Evolutionary conservation across 805 yeast genomes (phyloP), one percentile per base, ranked within the genome.

Genomic region (Ogataea kodamae): DNA sequence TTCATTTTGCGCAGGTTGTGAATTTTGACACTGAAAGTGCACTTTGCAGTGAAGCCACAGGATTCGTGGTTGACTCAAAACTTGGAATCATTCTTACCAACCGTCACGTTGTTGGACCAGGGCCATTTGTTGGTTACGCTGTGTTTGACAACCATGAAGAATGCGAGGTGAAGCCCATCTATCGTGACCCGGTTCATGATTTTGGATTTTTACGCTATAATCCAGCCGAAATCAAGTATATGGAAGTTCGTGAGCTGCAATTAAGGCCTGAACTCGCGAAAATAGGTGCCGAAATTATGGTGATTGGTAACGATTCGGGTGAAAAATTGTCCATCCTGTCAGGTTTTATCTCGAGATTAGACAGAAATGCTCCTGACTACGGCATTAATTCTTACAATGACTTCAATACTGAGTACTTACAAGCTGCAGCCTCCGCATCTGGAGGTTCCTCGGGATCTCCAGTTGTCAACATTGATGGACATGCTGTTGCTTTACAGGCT

Each of bases 401-500:
- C 65, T 88, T 87, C 70, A 87, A 88, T 57, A 87, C 96, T 1
- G 95, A 85, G 58, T 88, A 88, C 60, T 85, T 88, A 36, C 96
- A 88, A 61, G 96, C 96, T 1, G 96, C 97, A 6, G 96, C 97
- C 1, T 76, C 88, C 40, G 96, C 97, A 0, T 81, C 95, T 11
- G 97, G 97, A 18, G 97, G 97, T 3, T 87, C 96, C 3, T 81
- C 92, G 30, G 97, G 97, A 6, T 86, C 96, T 3, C 97, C 97
- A 0, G 97, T 89, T n/a, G 95, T 89, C 2, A 81, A 87, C 57
- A 77, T 81, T 26, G 81, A 83, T 47, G 96, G 96, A 3, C 61
- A 76, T 51, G 96, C 90, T 0, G 85, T 89, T 12, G 96, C 97
- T 0, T 64, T 89, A 33, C 96, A 87, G 60, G 97, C 97, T 2